Base-by-base conservation (phyloP, 257 asterid species). In the Verbena officinalis region DNA sequence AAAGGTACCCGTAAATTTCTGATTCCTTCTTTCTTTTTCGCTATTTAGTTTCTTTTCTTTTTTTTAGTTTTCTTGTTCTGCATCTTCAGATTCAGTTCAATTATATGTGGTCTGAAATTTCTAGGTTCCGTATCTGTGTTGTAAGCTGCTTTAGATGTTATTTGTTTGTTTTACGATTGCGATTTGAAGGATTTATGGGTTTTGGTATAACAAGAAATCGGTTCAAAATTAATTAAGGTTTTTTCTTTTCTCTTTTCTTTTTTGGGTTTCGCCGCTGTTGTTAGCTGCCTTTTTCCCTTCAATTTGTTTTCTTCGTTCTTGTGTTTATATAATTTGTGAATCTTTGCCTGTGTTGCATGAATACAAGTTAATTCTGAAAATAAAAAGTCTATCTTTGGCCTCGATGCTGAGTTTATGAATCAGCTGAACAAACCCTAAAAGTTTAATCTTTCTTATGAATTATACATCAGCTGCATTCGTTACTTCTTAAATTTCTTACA, bases 61-160 rank as follows among this genome's bases (percentile, higher is more conserved):
- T 43, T 48, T 22, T 45, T 55, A 9, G 3, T 40, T 34, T 33
- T 15, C 34, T 1, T 59, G 17, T 55, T 7, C 7, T n/a, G 7
- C 7, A 5, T 45, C 16, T 23, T 23, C 6, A 24, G 38, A 10
- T 48, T 23, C 4, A 34, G 38, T 53, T 27, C 50, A 49, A 20
- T 64, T 19, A 19, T n/a, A 44, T 44, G 17, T 21, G 59, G 54
- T 27, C 33, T n/a, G n/a, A n/a, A n/a, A n/a, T n/a, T n/a, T n/a
- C 55, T 71, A 57, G 54, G 53, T 9, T 67, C 54, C 68, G 36
- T 33, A 40, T 65, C 27, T 27, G 39, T 46, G 48, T 4, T 13
- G 7, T 51, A 7, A 6, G 40, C 40, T 24, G 39, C 0, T 22
- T 55, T 67, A 3, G 1, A 36, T 36, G 33, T 36, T 7, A 36